These are phyloP conservation scores for Wallacemonas sp. DNA, from an alignment of 208 protist species.

Conservation along the genomic window DNA sequence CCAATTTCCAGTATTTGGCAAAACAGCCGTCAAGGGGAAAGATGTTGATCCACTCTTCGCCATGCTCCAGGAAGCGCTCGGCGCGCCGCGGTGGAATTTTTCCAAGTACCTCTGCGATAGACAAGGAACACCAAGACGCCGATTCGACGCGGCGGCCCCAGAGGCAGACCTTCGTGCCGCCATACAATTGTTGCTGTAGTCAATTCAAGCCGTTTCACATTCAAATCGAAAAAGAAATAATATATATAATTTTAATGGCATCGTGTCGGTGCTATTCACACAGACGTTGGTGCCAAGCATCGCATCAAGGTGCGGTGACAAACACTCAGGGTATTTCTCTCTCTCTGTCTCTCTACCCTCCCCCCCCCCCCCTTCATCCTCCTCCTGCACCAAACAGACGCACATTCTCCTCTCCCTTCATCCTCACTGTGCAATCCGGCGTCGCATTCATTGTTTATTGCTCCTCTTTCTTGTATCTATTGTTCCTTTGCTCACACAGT, in stretches of 20 bases:
- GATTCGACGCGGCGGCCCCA: slow-evolving; percentile 27
- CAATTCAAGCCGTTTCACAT: no score
- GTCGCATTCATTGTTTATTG: not conserved
- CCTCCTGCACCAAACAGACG: no score
- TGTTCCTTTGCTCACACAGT: not conserved
- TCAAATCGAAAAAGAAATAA: no score
- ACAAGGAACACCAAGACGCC: slow-evolving; percentile 35
- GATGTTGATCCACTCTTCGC: slow-evolving; percentile 54
- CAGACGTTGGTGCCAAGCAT: no score
- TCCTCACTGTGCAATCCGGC: not conserved
- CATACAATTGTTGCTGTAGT: slow-evolving; percentile 21
- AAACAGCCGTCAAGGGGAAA: slow-evolving; percentile 48
- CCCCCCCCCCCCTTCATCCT: not conserved
- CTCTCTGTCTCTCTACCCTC: not conserved
- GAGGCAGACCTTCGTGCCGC: slow-evolving; percentile 18
- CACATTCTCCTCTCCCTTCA: not conserved
- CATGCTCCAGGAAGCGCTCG: slow-evolving; percentile 48
- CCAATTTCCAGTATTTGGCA: slow-evolving; percentile 64
- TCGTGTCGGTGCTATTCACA: no score
- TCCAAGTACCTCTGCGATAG: slow-evolving; percentile 71
- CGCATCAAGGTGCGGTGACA: no score
- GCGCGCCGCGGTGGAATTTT: slow-evolving; percentile 66
- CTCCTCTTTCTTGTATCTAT: not conserved
- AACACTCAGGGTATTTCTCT: no score
- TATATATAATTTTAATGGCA: no score